Evolutionary conservation across 306 rosid species (phyloP).

Genomic region (Glycine tomentella): DNA sequence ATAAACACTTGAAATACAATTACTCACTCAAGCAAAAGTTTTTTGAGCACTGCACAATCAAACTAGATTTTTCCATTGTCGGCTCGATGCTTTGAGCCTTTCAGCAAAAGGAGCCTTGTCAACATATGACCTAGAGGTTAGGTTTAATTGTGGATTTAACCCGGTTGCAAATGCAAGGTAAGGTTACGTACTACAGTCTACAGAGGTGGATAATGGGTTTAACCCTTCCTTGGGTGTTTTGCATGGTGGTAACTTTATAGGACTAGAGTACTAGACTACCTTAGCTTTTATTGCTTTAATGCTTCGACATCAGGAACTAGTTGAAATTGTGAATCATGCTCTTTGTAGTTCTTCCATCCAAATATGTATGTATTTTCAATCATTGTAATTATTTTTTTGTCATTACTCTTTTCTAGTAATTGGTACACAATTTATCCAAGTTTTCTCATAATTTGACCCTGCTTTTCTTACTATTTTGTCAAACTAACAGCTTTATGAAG

Average conservation of each 20-base stretch:
- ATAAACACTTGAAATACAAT: conserved; percentile 3
- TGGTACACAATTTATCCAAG: conserved; percentile 11
- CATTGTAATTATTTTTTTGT: not conserved
- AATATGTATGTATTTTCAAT: conserved; percentile 8
- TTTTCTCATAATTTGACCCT: conserved; percentile 38
- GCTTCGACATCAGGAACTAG: not conserved
- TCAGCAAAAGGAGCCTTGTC: too few species aligned
- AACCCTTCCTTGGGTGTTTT: not conserved
- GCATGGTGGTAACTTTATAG: not conserved
- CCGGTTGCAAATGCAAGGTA: too few species aligned
- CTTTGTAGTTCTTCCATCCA: conserved; percentile 23
- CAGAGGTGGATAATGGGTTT: not conserved
- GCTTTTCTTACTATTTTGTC: conserved; percentile 36
- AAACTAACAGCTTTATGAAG: conserved; percentile 84
- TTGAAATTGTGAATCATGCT: conserved; percentile 31
- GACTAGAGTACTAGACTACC: not conserved
- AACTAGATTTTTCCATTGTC: too few species aligned
- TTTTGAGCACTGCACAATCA: too few species aligned
- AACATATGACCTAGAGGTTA: too few species aligned
- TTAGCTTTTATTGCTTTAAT: conserved; percentile 18
- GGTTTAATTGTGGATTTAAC: too few species aligned
- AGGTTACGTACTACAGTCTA: not conserved
- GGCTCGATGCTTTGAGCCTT: too few species aligned
- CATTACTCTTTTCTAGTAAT: not conserved
- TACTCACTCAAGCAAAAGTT: not conserved